Evolutionary conservation across 2,329 filamentous ascomycete genomes (phyloP), one percentile per base, ranked within the genome.

Genomic region (Ascochyta pisi): DNA sequence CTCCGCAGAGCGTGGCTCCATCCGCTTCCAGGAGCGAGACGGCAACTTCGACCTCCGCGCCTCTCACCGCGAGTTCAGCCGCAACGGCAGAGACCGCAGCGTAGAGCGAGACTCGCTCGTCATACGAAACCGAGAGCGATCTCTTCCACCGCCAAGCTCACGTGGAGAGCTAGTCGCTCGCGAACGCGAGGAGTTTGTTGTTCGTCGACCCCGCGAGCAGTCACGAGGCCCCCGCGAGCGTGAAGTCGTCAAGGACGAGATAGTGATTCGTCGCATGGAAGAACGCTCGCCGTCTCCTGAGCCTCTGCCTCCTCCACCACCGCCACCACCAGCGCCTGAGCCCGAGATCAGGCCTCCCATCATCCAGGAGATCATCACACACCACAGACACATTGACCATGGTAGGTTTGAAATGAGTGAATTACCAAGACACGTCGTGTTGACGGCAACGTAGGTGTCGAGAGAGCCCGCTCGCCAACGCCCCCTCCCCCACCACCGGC

Each of bases 301-400:
- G 15, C 73, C 75, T 19, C 78, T 77, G 37, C 77, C 79, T 8
- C 71, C 74, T 26, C 79, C 79, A 39, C 76, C 77, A 38, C 77
- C 77, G 35, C 77, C 78, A 34, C 75, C 78, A 31, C 78, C 78
- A 42, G 82, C 83, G 40, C 86, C 86, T 27, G 83, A 84, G 61
- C 82, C 89, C 40, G 88, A 95, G 66, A 84, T 86, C 38, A 87
- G 88, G 19, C 92, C 92, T 31, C 89, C 89, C 0, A 91, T 96
- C 65, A 90, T 94, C 76, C 87, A 94, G 69, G 91, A 96, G 71
- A 87, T 96, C 55, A 93, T 96, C 63, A 96, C 91, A 0, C 91
- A 95, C 76, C 94, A 95, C 73, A 85, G 88, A 54, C 90, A 94
- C 70, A 89, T 96, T 65, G 90, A 96, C 70, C 91, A 96, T 77